These are phyloP conservation scores for Limnomonas spitsbergensis DNA, from an alignment of 139 green algal genomes.

Conservation along the genomic window DNA sequence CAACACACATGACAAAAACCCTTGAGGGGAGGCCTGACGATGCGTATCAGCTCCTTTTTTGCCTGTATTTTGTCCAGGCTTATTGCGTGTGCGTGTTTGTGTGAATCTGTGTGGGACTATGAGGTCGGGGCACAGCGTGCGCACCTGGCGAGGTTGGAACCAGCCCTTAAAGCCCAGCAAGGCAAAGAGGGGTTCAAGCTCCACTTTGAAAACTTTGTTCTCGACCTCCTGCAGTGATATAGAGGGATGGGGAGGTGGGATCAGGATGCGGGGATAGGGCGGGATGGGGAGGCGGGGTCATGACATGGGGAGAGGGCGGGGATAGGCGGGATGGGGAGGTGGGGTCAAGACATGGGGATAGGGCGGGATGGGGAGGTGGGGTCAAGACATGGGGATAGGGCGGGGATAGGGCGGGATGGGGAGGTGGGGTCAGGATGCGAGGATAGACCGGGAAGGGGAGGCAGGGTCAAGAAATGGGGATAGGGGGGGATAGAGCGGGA, in stretches of 20 bases:
- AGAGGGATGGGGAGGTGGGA: no score
- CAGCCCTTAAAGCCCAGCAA: not conserved
- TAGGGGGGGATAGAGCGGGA: not conserved
- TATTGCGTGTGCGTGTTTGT: no score
- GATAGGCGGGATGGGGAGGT: no score
- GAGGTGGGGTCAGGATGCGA: not conserved
- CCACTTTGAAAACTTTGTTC: not conserved
- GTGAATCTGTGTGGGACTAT: not conserved
- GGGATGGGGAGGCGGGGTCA: no score
- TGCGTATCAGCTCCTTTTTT: no score
- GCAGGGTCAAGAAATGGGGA: not conserved
- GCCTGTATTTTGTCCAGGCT: no score
- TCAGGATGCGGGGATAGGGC: no score
- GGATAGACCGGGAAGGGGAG: not conserved
- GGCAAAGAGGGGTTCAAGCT: not conserved
- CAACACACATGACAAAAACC: not conserved
- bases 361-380: not conserved
- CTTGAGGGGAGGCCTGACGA: not conserved
- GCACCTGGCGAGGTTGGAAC: not conserved
- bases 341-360: not conserved
- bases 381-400: not conserved
- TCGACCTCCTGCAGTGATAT: constrained; percentile 1
- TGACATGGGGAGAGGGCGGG: no score
- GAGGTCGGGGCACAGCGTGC: not conserved
- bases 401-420: not conserved